phyloP scores from a whole-genome alignment of 129 eudicot genomes.

The carrot (Daucus carota) region DH1_v3.0 NC_030384.2:38645001-38645500 shows the following conservation, averaged over 20 bases:
- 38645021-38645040: not conserved
- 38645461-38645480: conserved; percentile 30
- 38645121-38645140: not conserved
- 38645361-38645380: not conserved
- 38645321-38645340: conserved; percentile 3
- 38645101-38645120: not conserved
- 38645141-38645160: not conserved
- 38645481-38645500: conserved; percentile 32
- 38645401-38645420: conserved; percentile 21
- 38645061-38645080: not conserved
- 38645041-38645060: not conserved
- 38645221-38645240: not conserved
- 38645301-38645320: conserved; percentile 19
- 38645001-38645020: not conserved
- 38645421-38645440: conserved; percentile 14
- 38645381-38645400: not conserved
- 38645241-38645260: conserved; percentile 19
- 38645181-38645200: conserved; percentile 39
- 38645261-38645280: not conserved
- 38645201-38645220: conserved; percentile 2
- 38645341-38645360: not conserved
- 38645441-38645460: conserved; percentile 15
- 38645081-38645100: not conserved
- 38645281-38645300: conserved; percentile 10
- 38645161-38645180: conserved; percentile 25